A percentile compares a stretch with the other conserved stretches of the same genome.
Evolutionary conservation across 1,139 yeast genomes (phyloP).

Genomic region (Debaryomyces sp.): DNA sequence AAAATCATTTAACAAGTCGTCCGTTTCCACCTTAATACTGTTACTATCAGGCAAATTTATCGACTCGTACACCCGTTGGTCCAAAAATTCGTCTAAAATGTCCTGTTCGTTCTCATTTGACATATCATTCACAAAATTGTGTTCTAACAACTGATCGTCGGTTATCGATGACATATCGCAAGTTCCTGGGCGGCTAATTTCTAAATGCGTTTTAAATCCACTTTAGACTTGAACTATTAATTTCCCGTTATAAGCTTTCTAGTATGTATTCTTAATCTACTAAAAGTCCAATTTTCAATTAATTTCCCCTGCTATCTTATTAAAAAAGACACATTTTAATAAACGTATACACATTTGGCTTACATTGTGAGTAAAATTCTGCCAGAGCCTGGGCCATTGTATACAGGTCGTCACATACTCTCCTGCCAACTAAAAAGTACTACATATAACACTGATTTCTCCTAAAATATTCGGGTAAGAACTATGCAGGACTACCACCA

Average conservation of each 20-base stretch:
- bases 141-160: conserved; percentile 15
- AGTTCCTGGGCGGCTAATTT: conserved; percentile 5
- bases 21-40: conserved; percentile 17
- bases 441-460: background rate
- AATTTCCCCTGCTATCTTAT: background rate
- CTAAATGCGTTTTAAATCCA: background rate
- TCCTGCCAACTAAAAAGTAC: background rate
- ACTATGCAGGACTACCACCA: background rate
- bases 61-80: conserved; percentile 55
- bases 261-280: background rate
- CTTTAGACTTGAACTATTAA: background rate
- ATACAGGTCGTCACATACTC: background rate
- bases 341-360: conserved; percentile 2
- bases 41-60: conserved; percentile 26
- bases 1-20: conserved; percentile 19
- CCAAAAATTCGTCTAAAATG: conserved; percentile 58
- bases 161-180: conserved; percentile 13
- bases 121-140: conserved; percentile 11
- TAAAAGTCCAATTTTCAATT: background rate
- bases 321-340: background rate
- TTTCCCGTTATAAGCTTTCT: background rate
- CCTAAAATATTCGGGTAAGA: background rate
- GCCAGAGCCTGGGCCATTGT: background rate
- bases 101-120: conserved; percentile 36
- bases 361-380: conserved; percentile 3